Evolutionary conservation across 1,284 basidiomycete genomes (phyloP).

Genomic region (Hymenochaete sp.): DNA sequence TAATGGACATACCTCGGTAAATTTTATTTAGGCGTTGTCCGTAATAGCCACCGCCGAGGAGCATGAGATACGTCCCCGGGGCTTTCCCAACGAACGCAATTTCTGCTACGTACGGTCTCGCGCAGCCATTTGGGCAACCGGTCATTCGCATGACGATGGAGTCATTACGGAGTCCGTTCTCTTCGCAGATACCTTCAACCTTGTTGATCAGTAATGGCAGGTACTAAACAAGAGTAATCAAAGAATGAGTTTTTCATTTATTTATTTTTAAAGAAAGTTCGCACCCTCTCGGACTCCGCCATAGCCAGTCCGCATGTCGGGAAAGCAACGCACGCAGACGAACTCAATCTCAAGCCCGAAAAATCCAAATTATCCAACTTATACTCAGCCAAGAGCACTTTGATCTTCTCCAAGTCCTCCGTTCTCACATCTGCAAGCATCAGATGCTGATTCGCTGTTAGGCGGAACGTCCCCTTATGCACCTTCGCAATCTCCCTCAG

Average conservation of each 20-base stretch:
- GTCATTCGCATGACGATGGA: conserved; percentile 98
- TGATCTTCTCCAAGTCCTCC: conserved; percentile 70
- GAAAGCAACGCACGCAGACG: conserved; percentile 95
- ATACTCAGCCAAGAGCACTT: conserved; percentile 76
- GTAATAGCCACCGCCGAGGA: conserved; percentile 91
- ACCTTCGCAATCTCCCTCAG: conserved; percentile 87
- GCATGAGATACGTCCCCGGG: conserved; percentile 88
- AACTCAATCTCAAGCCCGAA: conserved; percentile 75
- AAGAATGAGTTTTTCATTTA: too few relatives aligned
- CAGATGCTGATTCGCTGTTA: conserved; percentile 94
- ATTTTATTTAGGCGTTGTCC: conserved; percentile 94
- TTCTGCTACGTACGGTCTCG: conserved; percentile 93
- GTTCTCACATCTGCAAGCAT: conserved; percentile 79
- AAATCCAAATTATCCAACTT: conserved; percentile 86
- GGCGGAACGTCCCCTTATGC: conserved; percentile 89
- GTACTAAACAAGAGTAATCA: conserved; percentile 54
- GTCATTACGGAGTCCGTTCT: conserved; percentile 86
- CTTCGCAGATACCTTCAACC: conserved; percentile 91
- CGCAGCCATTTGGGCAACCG: conserved; percentile 91
- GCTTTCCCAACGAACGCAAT: conserved; percentile 97
- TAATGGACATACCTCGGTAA: conserved; percentile 52
- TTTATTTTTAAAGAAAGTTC: too few relatives aligned
- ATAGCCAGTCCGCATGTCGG: conserved; percentile 90
- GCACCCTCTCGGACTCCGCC: conserved; percentile 85
- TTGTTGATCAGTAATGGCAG: conserved; percentile 93